Evolutionary conservation across 2,329 filamentous ascomycete species (phyloP), one percentile per base, ranked within the genome.

Genomic region (Mariannaea sp.): DNA sequence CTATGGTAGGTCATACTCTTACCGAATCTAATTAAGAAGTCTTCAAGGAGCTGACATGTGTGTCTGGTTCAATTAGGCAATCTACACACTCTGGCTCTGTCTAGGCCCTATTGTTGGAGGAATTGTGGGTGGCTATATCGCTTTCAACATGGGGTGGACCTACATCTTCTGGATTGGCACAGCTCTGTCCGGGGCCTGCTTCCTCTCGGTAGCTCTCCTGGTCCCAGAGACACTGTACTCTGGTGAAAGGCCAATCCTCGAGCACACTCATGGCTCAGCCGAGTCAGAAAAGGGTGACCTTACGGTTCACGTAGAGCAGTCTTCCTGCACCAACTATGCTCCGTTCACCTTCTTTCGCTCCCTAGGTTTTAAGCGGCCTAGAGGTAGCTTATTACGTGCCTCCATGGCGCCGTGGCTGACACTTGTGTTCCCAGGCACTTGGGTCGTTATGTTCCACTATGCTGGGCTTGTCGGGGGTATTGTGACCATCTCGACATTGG

Each of bases 371-470:
- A n/a, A n/a, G n/a, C n/a, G n/a, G n/a, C n/a, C n/a, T n/a, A n/a
- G n/a, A n/a, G n/a, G n/a, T n/a, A n/a, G n/a, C n/a, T n/a, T n/a
- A n/a, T 43, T 7, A 54, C 48, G 5, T 14, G 53, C 1, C 22
- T 63, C 3, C 53, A 43, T n/a, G n/a, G n/a, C n/a, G 3, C 60
- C 58, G 0, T 63, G 60, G 58, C 48, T 49, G 17, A 62, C 60
- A 1, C 51, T 48, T 0, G 30, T 20, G 2, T 61, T 74, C 0
- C 72, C 72, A 0, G 68, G 68, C 0, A 69, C 67, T 0, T 73
- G 70, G 71, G 58, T 75, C 0, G 67, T 72, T 1, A 74, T 70
- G 65, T 51, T 73, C 3, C 71, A 73, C 42, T 75, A 73, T 24
- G 70, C 69, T 8, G 70, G 70, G 0, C 60, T 75, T 0, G 69